phyloP scores from a whole-genome alignment of 257 asterid genomes.

The Leonotis leonurus region DNA sequence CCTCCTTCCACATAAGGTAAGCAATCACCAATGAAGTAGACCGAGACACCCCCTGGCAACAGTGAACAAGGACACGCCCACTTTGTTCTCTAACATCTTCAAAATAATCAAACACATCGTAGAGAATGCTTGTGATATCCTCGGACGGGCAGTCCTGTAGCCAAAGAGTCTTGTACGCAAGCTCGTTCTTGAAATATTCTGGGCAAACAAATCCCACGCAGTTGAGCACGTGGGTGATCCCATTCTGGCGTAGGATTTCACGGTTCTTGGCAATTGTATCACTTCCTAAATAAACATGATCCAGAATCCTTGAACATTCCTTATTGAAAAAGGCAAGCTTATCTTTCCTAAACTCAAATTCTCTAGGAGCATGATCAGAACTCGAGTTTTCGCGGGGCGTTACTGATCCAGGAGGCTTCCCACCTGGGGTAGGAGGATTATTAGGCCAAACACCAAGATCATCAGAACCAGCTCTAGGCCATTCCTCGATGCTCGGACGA shows the following conservation, averaged over 20 bases:
- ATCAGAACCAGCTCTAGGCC: constrained; percentile 92
- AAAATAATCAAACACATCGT: constrained; percentile 86
- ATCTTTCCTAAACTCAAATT: constrained; percentile 58
- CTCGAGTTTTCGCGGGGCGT: constrained; percentile 43
- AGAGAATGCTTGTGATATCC: constrained; percentile 84
- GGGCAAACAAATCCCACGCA: constrained; percentile 86
- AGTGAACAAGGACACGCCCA: constrained; percentile 88
- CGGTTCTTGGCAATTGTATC: constrained; percentile 74
- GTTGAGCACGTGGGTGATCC: constrained; percentile 87
- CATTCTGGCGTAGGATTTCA: constrained; percentile 53
- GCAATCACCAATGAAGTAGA: constrained; percentile 95
- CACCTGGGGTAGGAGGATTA: constrained; percentile 80
- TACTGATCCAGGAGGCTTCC: constrained; percentile 38
- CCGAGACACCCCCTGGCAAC: constrained; percentile 89
- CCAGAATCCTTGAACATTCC: constrained; percentile 81
- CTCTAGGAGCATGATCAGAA: constrained; percentile 33
- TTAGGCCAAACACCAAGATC: constrained; percentile 84
- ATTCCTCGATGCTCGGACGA: constrained; percentile 59
- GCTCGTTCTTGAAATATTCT: constrained; percentile 70
- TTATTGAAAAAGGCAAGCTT: constrained; percentile 78
- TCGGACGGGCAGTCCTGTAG: constrained; percentile 87
- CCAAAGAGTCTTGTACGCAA: constrained; percentile 88
- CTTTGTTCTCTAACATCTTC: constrained; percentile 80
- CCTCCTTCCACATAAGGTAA: constrained; percentile 90
- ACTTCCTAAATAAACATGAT: constrained; percentile 75